Evolutionary conservation across 129 eudicot genomes (phyloP), one percentile per base, ranked within the genome.

Genomic region (Escallonia herrerae): DNA sequence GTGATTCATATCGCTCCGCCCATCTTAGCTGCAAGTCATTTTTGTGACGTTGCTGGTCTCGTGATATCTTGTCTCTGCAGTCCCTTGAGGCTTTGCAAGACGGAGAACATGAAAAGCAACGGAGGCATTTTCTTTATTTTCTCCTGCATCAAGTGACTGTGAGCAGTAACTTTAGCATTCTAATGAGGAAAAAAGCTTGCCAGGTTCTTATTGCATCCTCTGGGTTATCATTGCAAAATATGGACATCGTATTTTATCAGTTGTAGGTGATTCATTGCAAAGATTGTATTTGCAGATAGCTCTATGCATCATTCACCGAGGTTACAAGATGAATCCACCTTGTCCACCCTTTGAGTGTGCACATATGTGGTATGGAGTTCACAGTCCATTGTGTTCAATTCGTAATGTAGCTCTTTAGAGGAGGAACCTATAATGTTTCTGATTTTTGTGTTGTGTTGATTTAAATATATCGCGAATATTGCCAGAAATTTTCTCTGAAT

Each of bases 31-130:
- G 33, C 33, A 22, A 22, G 33, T 22, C 33, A 59, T 59, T 64
- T n/a, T 39, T 60, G 43, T 59, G 33, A 49, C 41, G 10, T 9
- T 48, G 15, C 48, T 82, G 56, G 66, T 67, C 40, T 53, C 37
- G 56, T 15, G 54, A 57, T 44, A 47, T 37, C 51, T 60, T 51
- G 9, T 69, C 14, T 78, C 3, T 72, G 54, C 84, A 93, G 98
- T 93, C 98, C 59, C 96, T 93, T 59, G 98, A 93, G 77, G 96
- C 91, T 72, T 80, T 93, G 72, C 96, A 93, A 80, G 98, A 93
- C 63, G 98, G 96, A 55, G 98, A 93, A 70, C 89, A 85, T 80
- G 93, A 86, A 74, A 83, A 86, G 71, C 96, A 93, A 66, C 77
- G 96, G 72, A 81, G 95, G 52, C 87, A 85, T 77, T 75, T 89